Percentiles rank a stretch among this genome's conserved stretches.
These are phyloP conservation scores for Gleditsia sinensis DNA, from an alignment of 306 rosid species.

Conservation along the genomic window DNA sequence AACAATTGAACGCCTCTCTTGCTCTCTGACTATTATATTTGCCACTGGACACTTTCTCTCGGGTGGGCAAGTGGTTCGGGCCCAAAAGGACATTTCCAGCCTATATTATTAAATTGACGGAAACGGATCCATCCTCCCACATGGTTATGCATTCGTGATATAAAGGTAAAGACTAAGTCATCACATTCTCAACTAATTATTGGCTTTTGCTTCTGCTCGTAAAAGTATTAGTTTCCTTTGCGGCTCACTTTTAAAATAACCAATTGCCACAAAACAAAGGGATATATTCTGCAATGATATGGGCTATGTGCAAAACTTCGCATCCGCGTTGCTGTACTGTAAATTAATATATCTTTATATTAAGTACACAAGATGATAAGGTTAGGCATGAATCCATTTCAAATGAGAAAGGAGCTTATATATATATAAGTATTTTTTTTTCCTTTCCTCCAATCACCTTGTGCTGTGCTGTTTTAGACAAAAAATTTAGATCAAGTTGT, in stretches of 20 bases:
- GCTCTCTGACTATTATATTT: not conserved
- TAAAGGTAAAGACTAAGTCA: not conserved
- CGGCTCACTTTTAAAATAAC: no score
- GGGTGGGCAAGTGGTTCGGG: not conserved
- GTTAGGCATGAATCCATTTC: not conserved
- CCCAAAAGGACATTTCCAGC: no score
- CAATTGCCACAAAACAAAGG: no score
- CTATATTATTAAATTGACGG: no score
- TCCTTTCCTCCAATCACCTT: no score
- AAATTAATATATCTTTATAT: not conserved
- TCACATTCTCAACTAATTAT: not conserved
- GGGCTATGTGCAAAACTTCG: no score
- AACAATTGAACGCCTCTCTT: not conserved
- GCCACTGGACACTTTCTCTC: not conserved
- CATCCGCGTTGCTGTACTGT: not conserved
- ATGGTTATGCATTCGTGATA: not conserved
- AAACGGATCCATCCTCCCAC: not conserved
- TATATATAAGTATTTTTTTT: no score
- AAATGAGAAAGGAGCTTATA: not conserved
- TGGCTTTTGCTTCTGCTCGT: not conserved
- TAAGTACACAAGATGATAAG: no score
- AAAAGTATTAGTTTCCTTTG: no score
- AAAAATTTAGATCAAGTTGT: no score
- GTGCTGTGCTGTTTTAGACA: no score
- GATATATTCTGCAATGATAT: no score